Conservation (phyloP, 257 asterid genomes). For the Nicotiana knightiana region DNA sequence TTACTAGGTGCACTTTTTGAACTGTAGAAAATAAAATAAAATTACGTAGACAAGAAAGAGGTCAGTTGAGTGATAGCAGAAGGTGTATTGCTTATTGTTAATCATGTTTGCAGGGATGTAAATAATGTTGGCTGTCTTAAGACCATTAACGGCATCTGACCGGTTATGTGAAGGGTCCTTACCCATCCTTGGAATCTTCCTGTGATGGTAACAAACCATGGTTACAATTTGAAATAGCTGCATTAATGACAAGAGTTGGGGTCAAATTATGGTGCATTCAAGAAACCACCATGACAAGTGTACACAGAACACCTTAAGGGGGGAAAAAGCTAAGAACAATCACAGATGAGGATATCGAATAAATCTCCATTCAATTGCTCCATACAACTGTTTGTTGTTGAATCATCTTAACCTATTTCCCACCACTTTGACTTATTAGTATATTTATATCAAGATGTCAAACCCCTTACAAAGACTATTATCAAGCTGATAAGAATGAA, state of each 20-base stretch:
- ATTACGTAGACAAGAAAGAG: background rate
- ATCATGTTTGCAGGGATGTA: background rate
- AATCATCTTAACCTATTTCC: background rate
- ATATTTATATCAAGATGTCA: background rate
- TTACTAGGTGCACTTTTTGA: slow-evolving; percentile 15
- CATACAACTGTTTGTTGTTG: background rate
- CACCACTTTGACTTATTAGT: background rate
- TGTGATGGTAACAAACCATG: slow-evolving; percentile 30
- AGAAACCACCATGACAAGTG: background rate
- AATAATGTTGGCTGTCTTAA: slow-evolving; percentile 2
- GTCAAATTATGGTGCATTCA: slow-evolving; percentile 12
- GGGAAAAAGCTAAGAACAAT: background rate
- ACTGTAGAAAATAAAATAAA: slow-evolving; percentile 34
- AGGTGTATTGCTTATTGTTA: background rate
- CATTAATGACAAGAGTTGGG: slow-evolving; percentile 11
- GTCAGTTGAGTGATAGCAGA: slow-evolving; percentile 1
- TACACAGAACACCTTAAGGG: background rate
- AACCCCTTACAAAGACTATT: background rate
- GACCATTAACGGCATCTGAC: background rate
- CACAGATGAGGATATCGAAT: background rate
- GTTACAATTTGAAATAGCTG: slow-evolving; percentile 18
- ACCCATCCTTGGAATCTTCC: slow-evolving; percentile 35
- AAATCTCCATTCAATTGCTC: background rate
- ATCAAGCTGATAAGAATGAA: background rate
- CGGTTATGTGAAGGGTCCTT: slow-evolving; percentile 20